These are phyloP conservation scores for Metrosideros polymorpha DNA, from an alignment of 441 rosid species.

Conservation along the genomic window DNA sequence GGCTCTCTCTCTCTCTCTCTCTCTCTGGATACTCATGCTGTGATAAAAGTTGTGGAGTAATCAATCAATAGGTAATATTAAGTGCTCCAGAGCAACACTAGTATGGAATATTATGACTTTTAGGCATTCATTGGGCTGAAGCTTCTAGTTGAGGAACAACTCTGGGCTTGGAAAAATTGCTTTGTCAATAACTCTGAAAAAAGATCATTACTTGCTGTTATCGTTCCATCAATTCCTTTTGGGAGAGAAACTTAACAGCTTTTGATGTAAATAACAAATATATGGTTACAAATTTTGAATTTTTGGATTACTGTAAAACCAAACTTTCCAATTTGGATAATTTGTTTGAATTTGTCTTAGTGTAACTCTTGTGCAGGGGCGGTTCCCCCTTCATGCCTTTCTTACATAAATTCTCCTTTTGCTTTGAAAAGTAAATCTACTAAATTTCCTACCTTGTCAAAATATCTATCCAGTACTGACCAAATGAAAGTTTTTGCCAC, in stretches of 20 bases:
- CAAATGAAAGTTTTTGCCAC: not conserved
- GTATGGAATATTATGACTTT: not conserved
- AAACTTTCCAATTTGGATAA: not conserved
- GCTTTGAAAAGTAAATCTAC: not conserved
- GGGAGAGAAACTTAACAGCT: not conserved
- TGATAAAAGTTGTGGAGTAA: not conserved
- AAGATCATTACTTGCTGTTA: not conserved
- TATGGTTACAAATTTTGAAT: not conserved
- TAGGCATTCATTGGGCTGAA: not conserved
- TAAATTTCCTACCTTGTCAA: not conserved
- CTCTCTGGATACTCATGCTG: not conserved
- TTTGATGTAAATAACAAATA: not conserved
- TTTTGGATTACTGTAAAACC: not conserved
- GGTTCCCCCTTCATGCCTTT: not conserved
- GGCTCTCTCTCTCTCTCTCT: too few relatives aligned
- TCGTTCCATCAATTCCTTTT: not conserved
- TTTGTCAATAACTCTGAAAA: not conserved
- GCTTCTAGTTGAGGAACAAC: not conserved
- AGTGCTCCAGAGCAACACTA: not conserved
- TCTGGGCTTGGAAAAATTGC: not conserved
- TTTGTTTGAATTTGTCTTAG: not conserved
- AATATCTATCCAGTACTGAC: not conserved
- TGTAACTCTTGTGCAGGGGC: not conserved
- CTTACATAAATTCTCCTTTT: not conserved
- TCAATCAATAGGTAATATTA: not conserved